Evolutionary conservation across 2,329 filamentous ascomycete genomes (phyloP), one percentile per base, ranked within the genome.

Genomic region (Rugonectria rugulosa): DNA sequence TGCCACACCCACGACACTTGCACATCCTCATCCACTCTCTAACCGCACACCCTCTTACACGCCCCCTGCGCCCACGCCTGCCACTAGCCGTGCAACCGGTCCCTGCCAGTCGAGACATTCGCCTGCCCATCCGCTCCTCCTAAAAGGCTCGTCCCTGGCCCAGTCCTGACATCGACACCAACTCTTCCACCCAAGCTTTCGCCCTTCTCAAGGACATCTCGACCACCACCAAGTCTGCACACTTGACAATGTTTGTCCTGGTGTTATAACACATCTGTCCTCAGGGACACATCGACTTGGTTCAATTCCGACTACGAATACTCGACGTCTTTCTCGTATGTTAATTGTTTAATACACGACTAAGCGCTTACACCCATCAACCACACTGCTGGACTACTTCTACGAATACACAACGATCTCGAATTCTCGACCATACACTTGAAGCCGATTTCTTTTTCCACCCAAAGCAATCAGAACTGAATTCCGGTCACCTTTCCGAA

Each of bases 181-280:
- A 23, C 44, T 54, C 54, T 40, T 54, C 50, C 58, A 37, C 46
- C 54, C 23, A 42, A 48, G 52, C 54, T 19, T 43, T 60, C 49
- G 41, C 38, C 56, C 43, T 46, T 47, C 47, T 45, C 21, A 27
- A 43, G 44, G 50, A 55, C 42, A 44, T 42, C 45, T 62, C 49
- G 43, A 65, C 47, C 29, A 58, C 40, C 32, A 49, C 42, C 29
- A 17, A 53, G 32, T 53, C 50, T 49, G 51, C 46, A 57, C 57
- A 62, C 60, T 70, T 64, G 62, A 75, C 59, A 56, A 75, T 75
- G 73, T 71, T 62, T 54, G 63, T 58, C 58, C 49, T 57, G 54
- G 64, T 62, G 41, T 75, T 75, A 75, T 75, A 75, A 66, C 73
- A 70, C 51, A 24, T 62, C 65, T 48, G 72, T 75, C 73, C 73